Conservation (phyloP, 805 yeast genomes). For the Cyberlindnera sargentensis region DNA sequence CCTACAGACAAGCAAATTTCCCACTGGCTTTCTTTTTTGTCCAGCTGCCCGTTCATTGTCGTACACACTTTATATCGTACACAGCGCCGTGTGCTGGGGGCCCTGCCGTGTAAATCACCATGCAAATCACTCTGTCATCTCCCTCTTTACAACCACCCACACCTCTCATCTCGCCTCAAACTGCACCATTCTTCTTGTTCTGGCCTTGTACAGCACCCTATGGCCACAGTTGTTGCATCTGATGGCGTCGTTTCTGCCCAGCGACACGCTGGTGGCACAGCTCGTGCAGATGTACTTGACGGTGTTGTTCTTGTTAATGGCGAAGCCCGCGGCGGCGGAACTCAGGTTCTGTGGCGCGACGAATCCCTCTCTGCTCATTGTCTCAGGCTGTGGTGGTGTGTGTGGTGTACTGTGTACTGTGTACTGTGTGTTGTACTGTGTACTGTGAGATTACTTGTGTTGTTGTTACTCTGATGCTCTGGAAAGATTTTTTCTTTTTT, state of each 20-base stretch:
- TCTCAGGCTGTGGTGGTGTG: background rate
- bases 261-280: slow-evolving; percentile 84
- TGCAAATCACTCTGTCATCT: too few relatives aligned
- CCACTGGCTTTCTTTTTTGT: too few relatives aligned
- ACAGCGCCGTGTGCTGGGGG: too few relatives aligned
- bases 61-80: too few relatives aligned
- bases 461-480: too few relatives aligned
- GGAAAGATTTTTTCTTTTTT: too few relatives aligned
- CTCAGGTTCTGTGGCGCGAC: slow-evolving; percentile 75
- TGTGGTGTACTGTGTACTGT: background rate
- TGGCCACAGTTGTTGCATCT: slow-evolving; percentile 99
- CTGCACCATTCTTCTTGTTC: slow-evolving; percentile 95
- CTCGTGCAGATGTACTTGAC: slow-evolving; percentile 94
- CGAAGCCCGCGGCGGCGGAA: slow-evolving; percentile 80
- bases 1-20: too few relatives aligned
- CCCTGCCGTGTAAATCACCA: too few relatives aligned
- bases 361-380: slow-evolving; percentile 72
- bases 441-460: background rate
- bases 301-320: slow-evolving; percentile 66
- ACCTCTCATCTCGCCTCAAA: slow-evolving; percentile 61
- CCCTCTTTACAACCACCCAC: background rate
- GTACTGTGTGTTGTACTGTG: background rate
- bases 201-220: slow-evolving; percentile 92
- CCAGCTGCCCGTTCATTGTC: too few relatives aligned
- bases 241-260: slow-evolving; percentile 91